Evolutionary conservation across 257 asterid species (phyloP).

Genomic region (Solanum infundibuliforme): DNA sequence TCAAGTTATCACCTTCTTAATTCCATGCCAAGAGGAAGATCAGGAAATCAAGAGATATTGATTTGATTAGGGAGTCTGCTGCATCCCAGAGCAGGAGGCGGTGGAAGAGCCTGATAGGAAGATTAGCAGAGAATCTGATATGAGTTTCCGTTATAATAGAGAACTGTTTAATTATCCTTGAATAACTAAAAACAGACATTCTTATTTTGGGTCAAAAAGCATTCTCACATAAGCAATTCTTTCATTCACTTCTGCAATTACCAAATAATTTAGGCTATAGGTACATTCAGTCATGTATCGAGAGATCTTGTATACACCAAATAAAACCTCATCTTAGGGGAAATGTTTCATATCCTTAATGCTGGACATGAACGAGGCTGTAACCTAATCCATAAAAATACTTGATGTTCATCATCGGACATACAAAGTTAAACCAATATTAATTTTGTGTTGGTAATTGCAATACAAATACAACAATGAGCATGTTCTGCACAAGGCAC

Average conservation of each 20-base stretch:
- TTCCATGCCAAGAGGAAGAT: background rate
- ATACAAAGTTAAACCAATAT: background rate
- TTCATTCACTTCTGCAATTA: background rate
- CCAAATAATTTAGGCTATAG: background rate
- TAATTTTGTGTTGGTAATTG: background rate
- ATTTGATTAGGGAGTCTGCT: background rate
- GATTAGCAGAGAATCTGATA: background rate
- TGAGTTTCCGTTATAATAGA: background rate
- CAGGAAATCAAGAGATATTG: background rate
- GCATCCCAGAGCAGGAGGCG: background rate
- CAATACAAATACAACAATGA: background rate
- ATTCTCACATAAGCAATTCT: background rate
- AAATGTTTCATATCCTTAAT: background rate
- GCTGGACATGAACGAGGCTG: background rate
- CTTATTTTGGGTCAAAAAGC: background rate
- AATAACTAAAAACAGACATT: background rate
- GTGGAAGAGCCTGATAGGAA: background rate
- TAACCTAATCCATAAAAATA: background rate
- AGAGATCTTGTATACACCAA: background rate
- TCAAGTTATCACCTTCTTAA: background rate
- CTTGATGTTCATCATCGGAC: background rate
- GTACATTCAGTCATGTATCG: background rate
- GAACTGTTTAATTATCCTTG: background rate
- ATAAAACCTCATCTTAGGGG: background rate
- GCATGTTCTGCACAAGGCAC: background rate